Percentiles rank a stretch among this genome's conserved stretches.
Conservation (phyloP, 805 yeast species). For the Kuraishia piskuri region DNA sequence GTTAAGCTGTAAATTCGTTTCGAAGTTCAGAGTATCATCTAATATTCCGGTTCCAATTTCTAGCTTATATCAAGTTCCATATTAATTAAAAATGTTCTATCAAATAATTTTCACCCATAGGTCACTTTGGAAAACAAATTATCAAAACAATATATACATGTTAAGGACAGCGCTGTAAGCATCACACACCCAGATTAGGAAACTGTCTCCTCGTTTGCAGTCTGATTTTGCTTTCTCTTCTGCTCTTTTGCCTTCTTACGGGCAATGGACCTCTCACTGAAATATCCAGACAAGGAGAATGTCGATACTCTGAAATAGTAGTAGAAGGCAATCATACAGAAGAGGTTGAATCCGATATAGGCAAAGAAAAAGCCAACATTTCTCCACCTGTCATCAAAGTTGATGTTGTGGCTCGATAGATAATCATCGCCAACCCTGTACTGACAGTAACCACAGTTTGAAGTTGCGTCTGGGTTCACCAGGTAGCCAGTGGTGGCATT, state of each 20-base stretch:
- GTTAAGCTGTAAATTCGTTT: too few species aligned
- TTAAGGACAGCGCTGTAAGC: too few species aligned
- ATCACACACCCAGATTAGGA: too few species aligned
- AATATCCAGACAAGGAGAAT: neutral
- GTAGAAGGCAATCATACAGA: constrained; percentile 30
- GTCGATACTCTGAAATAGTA: constrained; percentile 25
- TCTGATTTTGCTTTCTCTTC: neutral
- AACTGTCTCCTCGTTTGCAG: too few species aligned
- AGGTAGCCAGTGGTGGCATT: constrained; percentile 45
- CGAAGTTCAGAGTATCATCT: too few species aligned
- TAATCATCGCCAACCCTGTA: constrained; percentile 38
- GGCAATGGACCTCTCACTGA: constrained; percentile 1
- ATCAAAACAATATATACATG: too few species aligned
- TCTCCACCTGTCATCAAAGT: constrained; percentile 51
- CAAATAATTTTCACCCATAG: too few species aligned
- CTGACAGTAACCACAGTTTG: constrained; percentile 41
- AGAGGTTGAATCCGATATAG: constrained; percentile 43
- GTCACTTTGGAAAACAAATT: too few species aligned
- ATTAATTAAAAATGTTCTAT: too few species aligned
- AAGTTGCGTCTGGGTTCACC: constrained; percentile 37
- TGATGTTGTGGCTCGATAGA: constrained; percentile 31
- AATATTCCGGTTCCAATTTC: too few species aligned
- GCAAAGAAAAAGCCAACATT: constrained; percentile 56
- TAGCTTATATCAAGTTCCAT: too few species aligned
- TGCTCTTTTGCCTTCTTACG: constrained; percentile 1